Percentiles rank a stretch among this genome's conserved stretches.
These are phyloP conservation scores for Phytophthora macrochlamydospora DNA, from an alignment of 352 stramenopile species.

Conservation along the genomic window DNA sequence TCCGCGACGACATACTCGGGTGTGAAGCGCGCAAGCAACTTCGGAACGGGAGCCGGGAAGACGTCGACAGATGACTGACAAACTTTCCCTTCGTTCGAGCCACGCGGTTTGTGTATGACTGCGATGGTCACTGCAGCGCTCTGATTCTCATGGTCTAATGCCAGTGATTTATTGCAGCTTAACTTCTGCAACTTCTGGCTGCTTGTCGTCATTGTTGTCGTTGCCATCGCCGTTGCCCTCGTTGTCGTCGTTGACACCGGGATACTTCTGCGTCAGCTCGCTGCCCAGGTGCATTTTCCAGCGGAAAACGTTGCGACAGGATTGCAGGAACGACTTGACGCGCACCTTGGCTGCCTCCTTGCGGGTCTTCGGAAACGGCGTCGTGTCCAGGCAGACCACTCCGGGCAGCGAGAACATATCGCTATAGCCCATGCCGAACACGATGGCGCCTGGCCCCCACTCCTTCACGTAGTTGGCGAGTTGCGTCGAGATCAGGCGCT, in stretches of 20 bases:
- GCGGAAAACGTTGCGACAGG: constrained; percentile 66
- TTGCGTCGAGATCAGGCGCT: constrained; percentile 83
- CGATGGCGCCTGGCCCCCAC: constrained; percentile 82
- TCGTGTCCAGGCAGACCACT: constrained; percentile 84
- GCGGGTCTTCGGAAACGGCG: constrained; percentile 78
- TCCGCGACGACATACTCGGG: no score
- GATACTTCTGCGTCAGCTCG: constrained; percentile 76
- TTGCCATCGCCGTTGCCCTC: no score
- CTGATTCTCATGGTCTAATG: no score
- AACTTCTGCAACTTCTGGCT: no score
- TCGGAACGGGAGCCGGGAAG: not conserved
- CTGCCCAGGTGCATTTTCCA: constrained; percentile 84
- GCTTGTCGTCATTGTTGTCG: no score
- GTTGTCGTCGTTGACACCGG: constrained; percentile 14
- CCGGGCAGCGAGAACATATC: constrained; percentile 87
- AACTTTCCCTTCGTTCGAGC: no score
- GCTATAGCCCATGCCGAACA: constrained; percentile 89
- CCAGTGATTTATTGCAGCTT: no score
- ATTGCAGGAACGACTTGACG: constrained; percentile 78
- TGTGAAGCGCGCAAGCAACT: not conserved
- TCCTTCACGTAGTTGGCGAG: constrained; percentile 86
- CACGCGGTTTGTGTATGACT: no score
- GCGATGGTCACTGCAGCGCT: no score
- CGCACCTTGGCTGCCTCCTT: constrained; percentile 75
- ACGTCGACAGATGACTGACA: not conserved